Conservation (phyloP, 1,139 yeast species). For the Geotrichum siamense region DNA sequence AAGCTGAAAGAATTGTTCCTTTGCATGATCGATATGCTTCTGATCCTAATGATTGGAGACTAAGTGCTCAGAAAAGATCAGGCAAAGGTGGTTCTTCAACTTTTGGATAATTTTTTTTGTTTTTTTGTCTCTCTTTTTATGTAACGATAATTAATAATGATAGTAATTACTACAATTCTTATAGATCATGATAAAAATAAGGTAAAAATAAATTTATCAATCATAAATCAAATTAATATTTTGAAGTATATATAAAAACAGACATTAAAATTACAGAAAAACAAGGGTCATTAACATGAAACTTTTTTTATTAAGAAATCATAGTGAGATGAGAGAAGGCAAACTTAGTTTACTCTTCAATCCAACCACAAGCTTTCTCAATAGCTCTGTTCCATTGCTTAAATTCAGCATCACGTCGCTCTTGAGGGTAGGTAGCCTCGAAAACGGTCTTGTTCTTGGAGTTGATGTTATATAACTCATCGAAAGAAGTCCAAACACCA, state of each 20-base stretch:
- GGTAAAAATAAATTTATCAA: no score
- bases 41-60: conserved; percentile 50
- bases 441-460: conserved; percentile 43
- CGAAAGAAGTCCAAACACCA: conserved; percentile 67
- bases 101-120: conserved; percentile 12
- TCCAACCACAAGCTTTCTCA: conserved; percentile 71
- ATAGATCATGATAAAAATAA: no score
- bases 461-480: conserved; percentile 46
- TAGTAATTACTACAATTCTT: no score
- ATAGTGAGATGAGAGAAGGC: no score
- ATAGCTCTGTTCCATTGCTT: conserved; percentile 77
- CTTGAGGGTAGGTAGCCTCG: conserved; percentile 51
- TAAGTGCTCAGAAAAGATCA: conserved; percentile 30
- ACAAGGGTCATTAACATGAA: no score
- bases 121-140: neutral
- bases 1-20: conserved; percentile 53
- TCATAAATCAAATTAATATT: no score
- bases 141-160: no score
- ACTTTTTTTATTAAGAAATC: no score
- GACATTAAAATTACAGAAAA: no score
- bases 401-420: conserved; percentile 60
- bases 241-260: no score
- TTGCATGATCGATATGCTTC: conserved; percentile 49
- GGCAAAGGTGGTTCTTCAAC: conserved; percentile 19
- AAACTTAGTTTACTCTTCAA: conserved; percentile 1